Evolutionary conservation across 495 filamentous ascomycete species (phyloP).

Genomic region (Terfezia boudieri): DNA sequence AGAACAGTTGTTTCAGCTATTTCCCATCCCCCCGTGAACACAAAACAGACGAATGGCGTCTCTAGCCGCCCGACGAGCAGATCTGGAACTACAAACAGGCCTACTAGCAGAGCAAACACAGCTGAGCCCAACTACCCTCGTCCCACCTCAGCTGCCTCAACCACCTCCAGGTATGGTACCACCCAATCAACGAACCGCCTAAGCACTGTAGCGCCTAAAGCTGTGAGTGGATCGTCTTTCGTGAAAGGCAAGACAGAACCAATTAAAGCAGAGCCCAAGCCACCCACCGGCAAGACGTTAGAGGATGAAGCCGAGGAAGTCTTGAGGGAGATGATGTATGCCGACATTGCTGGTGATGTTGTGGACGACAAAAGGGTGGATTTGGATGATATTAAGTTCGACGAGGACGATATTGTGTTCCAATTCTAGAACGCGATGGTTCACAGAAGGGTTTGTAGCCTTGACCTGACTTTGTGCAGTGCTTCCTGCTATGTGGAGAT

Average conservation of each 20-base stretch:
- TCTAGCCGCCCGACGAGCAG: conserved; percentile 9
- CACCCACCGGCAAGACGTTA: conserved; percentile 8
- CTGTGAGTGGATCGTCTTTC: background rate
- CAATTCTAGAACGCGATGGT: background rate
- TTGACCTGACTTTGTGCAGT: background rate
- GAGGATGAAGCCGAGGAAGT: conserved; percentile 5
- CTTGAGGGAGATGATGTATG: background rate
- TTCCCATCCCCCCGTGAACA: background rate
- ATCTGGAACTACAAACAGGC: conserved; percentile 3
- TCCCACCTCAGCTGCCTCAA: conserved; percentile 11
- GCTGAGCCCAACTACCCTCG: conserved; percentile 3
- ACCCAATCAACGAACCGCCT: background rate
- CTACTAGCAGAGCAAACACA: background rate
- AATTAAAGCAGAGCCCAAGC: conserved; percentile 4
- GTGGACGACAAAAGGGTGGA: background rate
- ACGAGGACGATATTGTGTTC: background rate
- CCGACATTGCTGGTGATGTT: background rate
- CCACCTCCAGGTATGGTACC: background rate
- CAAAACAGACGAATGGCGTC: background rate
- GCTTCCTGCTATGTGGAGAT: no score
- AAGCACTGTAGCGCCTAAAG: no score
- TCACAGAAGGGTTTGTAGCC: no score
- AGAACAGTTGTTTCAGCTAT: background rate
- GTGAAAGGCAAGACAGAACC: conserved; percentile 4
- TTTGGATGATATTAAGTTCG: background rate